These are phyloP conservation scores for Talaromyces sp. DNA, from an alignment of 2,329 filamentous ascomycete genomes.

Conservation along the genomic window DNA sequence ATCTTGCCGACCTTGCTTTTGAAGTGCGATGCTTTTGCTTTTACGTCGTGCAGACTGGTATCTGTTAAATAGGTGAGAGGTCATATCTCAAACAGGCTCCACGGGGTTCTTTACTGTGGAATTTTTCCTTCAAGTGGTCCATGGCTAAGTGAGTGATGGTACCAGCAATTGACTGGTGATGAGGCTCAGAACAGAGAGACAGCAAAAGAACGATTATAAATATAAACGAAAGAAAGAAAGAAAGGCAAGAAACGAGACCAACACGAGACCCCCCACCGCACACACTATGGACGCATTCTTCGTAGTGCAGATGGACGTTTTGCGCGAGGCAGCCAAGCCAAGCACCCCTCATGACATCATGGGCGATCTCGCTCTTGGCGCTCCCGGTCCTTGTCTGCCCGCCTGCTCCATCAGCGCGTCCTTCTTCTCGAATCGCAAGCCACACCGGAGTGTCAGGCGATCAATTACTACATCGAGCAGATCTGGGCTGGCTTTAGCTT, in stretches of 20 bases:
- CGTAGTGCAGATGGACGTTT: neutral
- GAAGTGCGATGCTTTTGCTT: conserved; percentile 32
- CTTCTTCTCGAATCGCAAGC: neutral
- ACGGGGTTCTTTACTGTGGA: neutral
- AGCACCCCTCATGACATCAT: neutral
- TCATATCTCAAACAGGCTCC: neutral
- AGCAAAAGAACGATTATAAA: neutral
- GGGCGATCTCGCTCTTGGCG: neutral
- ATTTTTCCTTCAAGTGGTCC: conserved; percentile 10
- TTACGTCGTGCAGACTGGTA: conserved; percentile 6
- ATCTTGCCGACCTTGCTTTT: conserved; percentile 63
- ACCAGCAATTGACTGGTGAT: neutral
- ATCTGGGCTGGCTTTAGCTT: neutral
- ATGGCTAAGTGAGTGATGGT: neutral
- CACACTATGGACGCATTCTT: neutral
- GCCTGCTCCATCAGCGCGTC: neutral
- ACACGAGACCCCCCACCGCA: neutral
- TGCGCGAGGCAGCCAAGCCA: neutral
- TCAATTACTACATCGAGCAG: neutral
- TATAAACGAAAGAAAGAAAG: neutral
- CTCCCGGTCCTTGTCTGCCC: neutral
- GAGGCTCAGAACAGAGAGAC: neutral
- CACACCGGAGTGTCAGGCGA: neutral
- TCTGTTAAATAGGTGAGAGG: neutral
- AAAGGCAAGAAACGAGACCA: neutral